phyloP scores from a whole-genome alignment of 306 rosid genomes.

The Cicer judaicum region DNA sequence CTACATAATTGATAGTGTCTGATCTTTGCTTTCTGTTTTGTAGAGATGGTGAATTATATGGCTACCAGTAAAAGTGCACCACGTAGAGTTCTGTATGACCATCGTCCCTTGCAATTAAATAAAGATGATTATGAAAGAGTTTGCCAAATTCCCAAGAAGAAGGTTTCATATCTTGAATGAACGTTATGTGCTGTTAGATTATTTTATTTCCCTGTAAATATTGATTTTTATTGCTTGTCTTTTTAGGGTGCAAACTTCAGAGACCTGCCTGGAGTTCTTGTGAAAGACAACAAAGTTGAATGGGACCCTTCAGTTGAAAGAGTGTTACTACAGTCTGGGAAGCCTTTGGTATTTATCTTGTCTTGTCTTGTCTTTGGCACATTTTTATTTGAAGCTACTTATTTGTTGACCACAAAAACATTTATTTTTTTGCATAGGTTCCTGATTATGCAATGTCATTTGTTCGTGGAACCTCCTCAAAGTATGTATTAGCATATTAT shows the following conservation, averaged over 20 bases:
- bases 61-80: not conserved
- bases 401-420: slow-evolving; percentile 4
- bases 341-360: slow-evolving; percentile 50
- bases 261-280: slow-evolving; percentile 51
- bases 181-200: not conserved
- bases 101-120: slow-evolving; percentile 49
- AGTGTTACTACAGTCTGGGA: slow-evolving; percentile 46
- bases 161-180: slow-evolving; percentile 38
- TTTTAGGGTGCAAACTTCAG: slow-evolving; percentile 57
- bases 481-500: slow-evolving; percentile 42
- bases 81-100: slow-evolving; percentile 47
- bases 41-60: slow-evolving; percentile 44
- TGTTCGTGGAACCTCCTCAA: slow-evolving; percentile 48
- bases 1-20: slow-evolving; percentile 1
- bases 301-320: slow-evolving; percentile 54
- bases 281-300: slow-evolving; percentile 48
- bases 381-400: not conserved
- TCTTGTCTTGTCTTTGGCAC: not conserved
- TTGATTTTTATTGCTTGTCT: not conserved
- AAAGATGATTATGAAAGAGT: slow-evolving; percentile 54
- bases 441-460: slow-evolving; percentile 54
- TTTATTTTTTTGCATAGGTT: slow-evolving; percentile 34
- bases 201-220: not conserved
- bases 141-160: slow-evolving; percentile 52
- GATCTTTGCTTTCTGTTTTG: slow-evolving; percentile 25